These are phyloP conservation scores for Eutypa lata DNA, from an alignment of 2,329 filamentous ascomycete genomes.

Conservation along the genomic window DNA sequence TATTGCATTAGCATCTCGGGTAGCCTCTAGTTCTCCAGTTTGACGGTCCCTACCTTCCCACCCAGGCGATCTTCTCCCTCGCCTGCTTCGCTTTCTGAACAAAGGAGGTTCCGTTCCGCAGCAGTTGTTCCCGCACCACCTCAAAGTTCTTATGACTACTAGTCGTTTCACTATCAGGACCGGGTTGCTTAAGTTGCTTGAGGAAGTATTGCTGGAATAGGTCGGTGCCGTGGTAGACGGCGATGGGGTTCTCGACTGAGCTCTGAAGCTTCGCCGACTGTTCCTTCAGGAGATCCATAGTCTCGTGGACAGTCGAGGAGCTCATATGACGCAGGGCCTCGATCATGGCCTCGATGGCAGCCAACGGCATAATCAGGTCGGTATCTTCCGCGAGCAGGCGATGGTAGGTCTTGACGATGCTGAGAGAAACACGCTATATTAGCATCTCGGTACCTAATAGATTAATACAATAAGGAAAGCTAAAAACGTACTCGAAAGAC, in stretches of 20 bases:
- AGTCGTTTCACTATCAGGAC: slow-evolving; percentile 27
- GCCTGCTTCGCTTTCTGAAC: slow-evolving; percentile 83
- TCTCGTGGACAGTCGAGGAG: slow-evolving; percentile 88
- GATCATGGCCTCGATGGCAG: slow-evolving; percentile 88
- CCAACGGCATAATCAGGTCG: slow-evolving; percentile 92
- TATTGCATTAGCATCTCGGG: neutral
- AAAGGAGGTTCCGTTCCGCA: slow-evolving; percentile 84
- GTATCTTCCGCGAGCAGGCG: slow-evolving; percentile 62
- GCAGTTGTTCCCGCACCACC: slow-evolving; percentile 74
- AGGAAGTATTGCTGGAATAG: slow-evolving; percentile 94
- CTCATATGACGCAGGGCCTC: slow-evolving; percentile 76
- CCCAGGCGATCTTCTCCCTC: slow-evolving; percentile 75
- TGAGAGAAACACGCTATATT: slow-evolving; percentile 19
- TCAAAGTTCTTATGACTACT: slow-evolving; percentile 64
- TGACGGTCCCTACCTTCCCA: slow-evolving; percentile 45
- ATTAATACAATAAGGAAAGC: neutral
- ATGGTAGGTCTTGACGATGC: slow-evolving; percentile 55
- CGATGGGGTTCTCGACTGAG: slow-evolving; percentile 82
- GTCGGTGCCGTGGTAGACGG: slow-evolving; percentile 88
- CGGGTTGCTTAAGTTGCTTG: slow-evolving; percentile 61
- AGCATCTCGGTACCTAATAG: neutral
- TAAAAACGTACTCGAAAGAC: slow-evolving; percentile 24
- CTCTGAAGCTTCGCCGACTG: slow-evolving; percentile 76
- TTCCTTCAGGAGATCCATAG: slow-evolving; percentile 76
- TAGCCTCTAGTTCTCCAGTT: neutral